Evolutionary conservation across 192 early-diverging fungal species (phyloP), one percentile per base, ranked within the genome.

Genomic region (Mortierella alpina): DNA sequence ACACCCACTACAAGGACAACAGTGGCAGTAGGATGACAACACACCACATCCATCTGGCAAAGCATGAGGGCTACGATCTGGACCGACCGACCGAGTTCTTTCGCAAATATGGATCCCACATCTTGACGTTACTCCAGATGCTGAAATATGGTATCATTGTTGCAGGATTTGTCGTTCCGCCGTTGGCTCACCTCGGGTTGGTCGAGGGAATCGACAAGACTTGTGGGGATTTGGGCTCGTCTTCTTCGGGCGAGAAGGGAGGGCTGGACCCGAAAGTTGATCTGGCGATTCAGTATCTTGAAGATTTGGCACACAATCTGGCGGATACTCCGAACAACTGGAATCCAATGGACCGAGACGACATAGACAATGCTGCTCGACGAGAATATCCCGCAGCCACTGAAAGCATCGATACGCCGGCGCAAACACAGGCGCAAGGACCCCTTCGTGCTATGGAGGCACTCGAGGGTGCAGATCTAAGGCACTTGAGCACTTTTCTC

Each of bases 61-160:
- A 59, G 40, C 73, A 75, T 22, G 65, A 75, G 49, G 73, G 73
- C 22, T 75, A 75, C 17, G 73, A 75, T 22, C 57, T 75, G 1
- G 73, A 75, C 20, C 55, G 73, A 40, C 73, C 73, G 9, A 75
- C 23, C 41, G 73, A 75, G 50, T 75, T 75, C 39, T 67, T 75
- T 23, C 64, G 22, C 1, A 75, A 62, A 49, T 75, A 75, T 18
- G 73, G 73, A 6, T 17, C 49, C 8, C 66, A 68, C 52, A 60
- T 75, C 14, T 42, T 75, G 41, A 55, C 73, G 6, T 41, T 75
- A 4, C 23, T 75, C 17, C 64, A 75, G 44, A 75, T 75, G 73
- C 64, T 75, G 40, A 75, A 75, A 41, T 75, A 75, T 12, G 64
- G 65, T 17, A 65, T 75, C 8, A 20, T 61, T 6, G 50, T 48